Base-by-base conservation (phyloP, 306 rosid genomes). In the Oxytropis ochrocephala region DNA sequence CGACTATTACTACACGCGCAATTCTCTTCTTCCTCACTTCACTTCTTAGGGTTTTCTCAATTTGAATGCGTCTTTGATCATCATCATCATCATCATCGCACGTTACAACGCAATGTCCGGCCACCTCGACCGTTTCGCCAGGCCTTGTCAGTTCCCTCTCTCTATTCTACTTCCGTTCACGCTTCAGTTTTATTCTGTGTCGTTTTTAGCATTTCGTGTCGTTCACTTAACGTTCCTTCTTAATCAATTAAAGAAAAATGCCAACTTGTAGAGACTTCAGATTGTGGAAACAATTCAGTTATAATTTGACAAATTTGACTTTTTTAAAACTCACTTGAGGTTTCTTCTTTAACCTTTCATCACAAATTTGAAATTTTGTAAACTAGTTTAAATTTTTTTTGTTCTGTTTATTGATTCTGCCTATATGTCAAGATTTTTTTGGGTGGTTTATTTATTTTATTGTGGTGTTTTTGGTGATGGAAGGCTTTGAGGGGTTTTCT, bases 401-500 rank as follows among this genome's bases (percentile, higher is more conserved):
- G 32, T 52, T 32, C 7, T 43, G 17, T 50, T 32, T 16, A 5
- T 33, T 58, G 29, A 5, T 69, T 11, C 16, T 57, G 46, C 41
- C 11, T 56, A 33, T 53, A 3, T 39, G 2, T 7, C 17, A 2
- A 2, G 6, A 9, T 13, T 46, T 41, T 11, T 43, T 17, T 8
- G 12, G 18, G 39, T 14, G 32, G 24, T 44, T n/a, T 49, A 8
- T 58, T 21, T 9, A 11, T 43, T 58, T 21, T 9, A 14, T 51
- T 46, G 11, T 55, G 19, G 6, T 73, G 60, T 69, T 42, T 32
- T 51, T 46, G 54, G 70, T 38, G 39, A 35, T 50, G 52, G 12
- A 75, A 93, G 98, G 98, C 80, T 94, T 94, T 76, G 98, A 90
- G 83, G 97, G 98, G 2, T 88, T 84, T 78, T 94, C 88, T 38